Evolutionary conservation across 2,329 filamentous ascomycete species (phyloP), one percentile per base, ranked within the genome.

Genomic region (Trichocomaceae sp.): DNA sequence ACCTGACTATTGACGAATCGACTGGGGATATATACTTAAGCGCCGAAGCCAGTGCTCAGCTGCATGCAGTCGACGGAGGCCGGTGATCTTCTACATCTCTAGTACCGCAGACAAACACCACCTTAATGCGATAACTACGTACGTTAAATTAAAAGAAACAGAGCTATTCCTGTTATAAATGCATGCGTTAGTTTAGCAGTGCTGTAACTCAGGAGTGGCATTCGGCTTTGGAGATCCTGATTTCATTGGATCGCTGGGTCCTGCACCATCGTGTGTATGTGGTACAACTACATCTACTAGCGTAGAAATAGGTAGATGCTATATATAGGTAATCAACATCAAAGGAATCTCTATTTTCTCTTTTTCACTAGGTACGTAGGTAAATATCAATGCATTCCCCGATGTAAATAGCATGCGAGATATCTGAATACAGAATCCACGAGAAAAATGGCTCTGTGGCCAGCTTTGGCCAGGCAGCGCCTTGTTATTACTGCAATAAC

Each of bases 81-180:
- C 15, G 57, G 63, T 20, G 59, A 66, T 31, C 52, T 69, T 31
- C 56, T 69, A 70, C 44, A 26, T 26, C 7, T 26, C n/a, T n/a
- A n/a, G n/a, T n/a, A n/a, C n/a, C n/a, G n/a, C n/a, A n/a, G n/a
- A n/a, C n/a, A n/a, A n/a, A n/a, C n/a, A n/a, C n/a, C n/a, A n/a
- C n/a, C n/a, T n/a, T n/a, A n/a, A n/a, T n/a, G n/a, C n/a, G n/a
- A n/a, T n/a, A n/a, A n/a, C n/a, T n/a, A n/a, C 55, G 70, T 12
- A 58, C 64, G 35, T 60, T 68, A 47, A 66, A 71, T 52, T 59
- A 69, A 37, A 62, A 65, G 17, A 13, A 35, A 5, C 48, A 52
- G 35, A 39, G 54, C 22, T 65, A 62, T 50, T 62, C 61, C 5
- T 26, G 7, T 26, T 37, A n/a, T 37, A 13, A 12, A 35, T 37